phyloP scores from a whole-genome alignment of 352 stramenopile species.

The Detonula confervacea region DNA sequence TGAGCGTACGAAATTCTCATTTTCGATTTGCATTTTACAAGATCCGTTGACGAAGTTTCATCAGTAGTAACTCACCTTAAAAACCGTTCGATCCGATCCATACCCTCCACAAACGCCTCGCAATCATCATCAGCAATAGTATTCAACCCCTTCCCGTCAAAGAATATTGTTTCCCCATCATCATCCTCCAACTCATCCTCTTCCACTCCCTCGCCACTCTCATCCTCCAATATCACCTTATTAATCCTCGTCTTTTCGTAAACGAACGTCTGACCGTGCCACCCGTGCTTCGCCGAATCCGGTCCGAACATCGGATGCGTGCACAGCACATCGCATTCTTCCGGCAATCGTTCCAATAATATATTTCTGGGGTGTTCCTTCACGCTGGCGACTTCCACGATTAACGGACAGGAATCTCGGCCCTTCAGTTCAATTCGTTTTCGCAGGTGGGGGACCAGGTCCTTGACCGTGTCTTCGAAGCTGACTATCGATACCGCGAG shows the following conservation, averaged over 20 bases:
- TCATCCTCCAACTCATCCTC: conserved; percentile 44
- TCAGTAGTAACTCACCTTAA: conserved; percentile 77
- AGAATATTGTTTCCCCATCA: too few relatives aligned
- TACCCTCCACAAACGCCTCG: conserved; percentile 71
- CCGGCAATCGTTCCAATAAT: conserved; percentile 90
- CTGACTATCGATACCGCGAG: conserved; percentile 89
- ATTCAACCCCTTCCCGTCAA: conserved; percentile 52
- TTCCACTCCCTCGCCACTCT: too few relatives aligned
- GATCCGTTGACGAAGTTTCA: too few relatives aligned
- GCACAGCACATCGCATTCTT: conserved; percentile 92
- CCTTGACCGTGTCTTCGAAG: conserved; percentile 86
- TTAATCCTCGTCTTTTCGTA: conserved; percentile 94
- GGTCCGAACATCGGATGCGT: conserved; percentile 98
- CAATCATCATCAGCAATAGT: conserved; percentile 74
- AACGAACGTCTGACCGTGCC: conserved; percentile 94
- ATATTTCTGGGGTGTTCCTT: conserved; percentile 96
- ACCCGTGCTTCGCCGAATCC: conserved; percentile 91
- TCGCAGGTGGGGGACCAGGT: conserved; percentile 62
- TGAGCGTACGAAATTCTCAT: too few relatives aligned
- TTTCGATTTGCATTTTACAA: too few relatives aligned
- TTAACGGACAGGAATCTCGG: conserved; percentile 86
- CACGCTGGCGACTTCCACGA: conserved; percentile 98
- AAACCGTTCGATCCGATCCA: conserved; percentile 90
- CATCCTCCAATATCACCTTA: too few relatives aligned
- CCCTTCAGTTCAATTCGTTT: conserved; percentile 59